Evolutionary conservation across 139 green algal species (phyloP), one percentile per base, ranked within the genome.

Genomic region (Pseudopediastrum boryanum): DNA sequence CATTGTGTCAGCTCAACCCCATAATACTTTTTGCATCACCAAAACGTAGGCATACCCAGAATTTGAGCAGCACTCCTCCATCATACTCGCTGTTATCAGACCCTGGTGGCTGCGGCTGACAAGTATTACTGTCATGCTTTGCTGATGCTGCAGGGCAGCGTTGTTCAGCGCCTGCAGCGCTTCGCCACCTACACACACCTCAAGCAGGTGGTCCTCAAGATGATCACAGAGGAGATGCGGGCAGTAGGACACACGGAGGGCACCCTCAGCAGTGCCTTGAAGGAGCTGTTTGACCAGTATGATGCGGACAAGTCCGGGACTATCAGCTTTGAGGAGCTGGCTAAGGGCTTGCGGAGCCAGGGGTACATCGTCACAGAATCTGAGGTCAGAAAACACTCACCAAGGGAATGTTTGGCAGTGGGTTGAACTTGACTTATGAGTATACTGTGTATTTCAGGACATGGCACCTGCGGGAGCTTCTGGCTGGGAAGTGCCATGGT

Each of bases 111-210:
- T 66, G 58, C n/a, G 36, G 58, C 23, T 41, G 54, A n/a, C 1
- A 16, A 29, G 31, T 36, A 10, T 38, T 66, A 12, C 58, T 41
- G 58, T 31, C 25, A 5, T 13, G 58, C 64, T n/a, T n/a, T 54
- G 38, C 48, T 50, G n/a, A 21, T 33, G 68, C 67, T 89, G 41
- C 64, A 85, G 56, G 89, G 89, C 59, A 92, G 78, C 27, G 92
- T 96, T 62, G 89, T 95, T 51, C 93, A 97, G 88, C 85, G 94
- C 27, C 89, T 98, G 82, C 94, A 98, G 87, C 92, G 94, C 67
- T 97, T 96, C 87, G 93, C 89, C 31, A 98, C 94, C 0, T 97
- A 96, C 75, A 90, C 89, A 31, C 86, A 91, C 38, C 84, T 98
- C 42, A 98, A 98, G 89, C 94, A 97, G 87, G 48, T 97, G 69